Percentiles rank a stretch among this genome's conserved stretches.
Conservation (phyloP, 768 basidiomycete species). For the Holtermanniella nyarrowii region DNA sequence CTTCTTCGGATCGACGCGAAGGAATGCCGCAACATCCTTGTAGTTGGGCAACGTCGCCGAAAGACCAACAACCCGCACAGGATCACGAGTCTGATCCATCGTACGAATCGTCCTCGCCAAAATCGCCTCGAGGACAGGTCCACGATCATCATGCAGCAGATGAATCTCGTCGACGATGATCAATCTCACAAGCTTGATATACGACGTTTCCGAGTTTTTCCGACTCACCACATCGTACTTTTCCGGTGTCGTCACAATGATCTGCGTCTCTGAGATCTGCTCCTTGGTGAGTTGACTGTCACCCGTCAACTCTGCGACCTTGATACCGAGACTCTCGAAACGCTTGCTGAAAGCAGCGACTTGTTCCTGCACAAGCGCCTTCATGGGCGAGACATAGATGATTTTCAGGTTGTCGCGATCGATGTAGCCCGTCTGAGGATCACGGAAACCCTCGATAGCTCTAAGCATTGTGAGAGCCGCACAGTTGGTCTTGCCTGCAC, state of each 20-base stretch:
- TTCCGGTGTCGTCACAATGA: slow-evolving; percentile 97
- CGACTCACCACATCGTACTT: slow-evolving; percentile 99
- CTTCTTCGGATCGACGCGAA: slow-evolving; percentile 81
- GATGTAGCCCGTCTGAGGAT: slow-evolving; percentile 66
- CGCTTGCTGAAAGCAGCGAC: slow-evolving; percentile 85
- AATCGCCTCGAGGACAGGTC: slow-evolving; percentile 87
- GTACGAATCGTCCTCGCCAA: slow-evolving; percentile 78
- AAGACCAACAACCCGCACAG: slow-evolving; percentile 85
- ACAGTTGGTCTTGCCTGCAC: slow-evolving; percentile 99
- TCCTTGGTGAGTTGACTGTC: slow-evolving; percentile 97
- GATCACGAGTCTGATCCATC: slow-evolving; percentile 89
- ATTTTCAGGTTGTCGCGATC: slow-evolving; percentile 89
- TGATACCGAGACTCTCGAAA: slow-evolving; percentile 60
- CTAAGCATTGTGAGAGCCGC: slow-evolving; percentile 91
- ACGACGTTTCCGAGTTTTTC: slow-evolving; percentile 91
- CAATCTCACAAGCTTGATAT: slow-evolving; percentile 90
- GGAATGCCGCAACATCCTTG: slow-evolving; percentile 92
- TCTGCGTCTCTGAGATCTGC: slow-evolving; percentile 91
- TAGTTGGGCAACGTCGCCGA: slow-evolving; percentile 98
- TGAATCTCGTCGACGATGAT: slow-evolving; percentile 99
- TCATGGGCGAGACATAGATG: slow-evolving; percentile 97
- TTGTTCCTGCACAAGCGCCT: slow-evolving; percentile 97
- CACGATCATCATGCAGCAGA: slow-evolving; percentile 91
- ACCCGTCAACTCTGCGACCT: slow-evolving; percentile 89
- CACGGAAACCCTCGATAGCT: slow-evolving; percentile 77